Conservation (phyloP, 148 eudicot species). For the Vaccinium macrocarpon region DNA sequence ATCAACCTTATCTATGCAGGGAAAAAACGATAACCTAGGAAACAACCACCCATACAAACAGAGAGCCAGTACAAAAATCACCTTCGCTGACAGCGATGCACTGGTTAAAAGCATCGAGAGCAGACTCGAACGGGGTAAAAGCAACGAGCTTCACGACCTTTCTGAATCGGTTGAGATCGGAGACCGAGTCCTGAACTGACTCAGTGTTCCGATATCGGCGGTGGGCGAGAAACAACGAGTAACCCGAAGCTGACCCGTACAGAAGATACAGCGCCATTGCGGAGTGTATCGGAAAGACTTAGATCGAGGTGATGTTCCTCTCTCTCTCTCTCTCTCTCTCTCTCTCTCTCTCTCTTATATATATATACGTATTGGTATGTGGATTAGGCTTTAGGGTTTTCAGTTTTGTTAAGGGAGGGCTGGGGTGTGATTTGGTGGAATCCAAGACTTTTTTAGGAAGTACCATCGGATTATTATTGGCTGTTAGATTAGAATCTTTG, state of each 20-base stretch:
- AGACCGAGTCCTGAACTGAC: conserved; percentile 67
- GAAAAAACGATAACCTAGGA: too few relatives aligned
- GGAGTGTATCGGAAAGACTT: neutral
- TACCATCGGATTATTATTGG: neutral
- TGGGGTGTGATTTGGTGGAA: neutral
- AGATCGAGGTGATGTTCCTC: neutral
- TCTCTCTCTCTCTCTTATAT: neutral
- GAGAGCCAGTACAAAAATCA: neutral
- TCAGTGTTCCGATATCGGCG: conserved; percentile 82
- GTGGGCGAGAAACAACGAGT: conserved; percentile 54
- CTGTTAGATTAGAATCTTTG: neutral
- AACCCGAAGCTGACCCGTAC: conserved; percentile 72
- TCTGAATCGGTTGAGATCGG: conserved; percentile 77
- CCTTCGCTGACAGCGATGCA: conserved; percentile 90
- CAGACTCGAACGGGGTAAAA: conserved; percentile 77
- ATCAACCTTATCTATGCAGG: too few relatives aligned
- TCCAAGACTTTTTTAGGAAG: neutral
- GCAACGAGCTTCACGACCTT: conserved; percentile 76
- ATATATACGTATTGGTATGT: neutral
- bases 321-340: neutral
- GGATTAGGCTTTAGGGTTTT: neutral
- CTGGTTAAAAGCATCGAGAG: conserved; percentile 86
- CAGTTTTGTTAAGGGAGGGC: neutral
- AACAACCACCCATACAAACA: neutral
- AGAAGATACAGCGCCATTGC: conserved; percentile 60